Percentiles rank a stretch among this genome's conserved stretches.
These are phyloP conservation scores for Aureobasidium sp. DNA, from an alignment of 2,329 filamentous ascomycete genomes.

Conservation along the genomic window DNA sequence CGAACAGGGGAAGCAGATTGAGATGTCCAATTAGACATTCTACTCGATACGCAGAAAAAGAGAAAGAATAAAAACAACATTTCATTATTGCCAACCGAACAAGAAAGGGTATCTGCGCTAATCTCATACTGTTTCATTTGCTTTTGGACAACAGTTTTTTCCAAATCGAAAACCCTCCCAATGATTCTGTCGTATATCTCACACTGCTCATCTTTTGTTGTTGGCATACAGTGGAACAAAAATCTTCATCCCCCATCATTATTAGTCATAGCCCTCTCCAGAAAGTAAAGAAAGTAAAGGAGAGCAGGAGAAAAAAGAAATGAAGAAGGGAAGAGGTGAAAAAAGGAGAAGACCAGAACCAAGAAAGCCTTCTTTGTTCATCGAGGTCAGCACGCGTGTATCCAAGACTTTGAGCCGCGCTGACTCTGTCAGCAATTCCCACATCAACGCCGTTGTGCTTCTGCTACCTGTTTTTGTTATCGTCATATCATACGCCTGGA, in stretches of 20 bases:
- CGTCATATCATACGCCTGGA: not conserved
- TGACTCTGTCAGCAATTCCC: not conserved
- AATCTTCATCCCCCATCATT: not conserved
- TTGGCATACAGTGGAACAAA: not conserved
- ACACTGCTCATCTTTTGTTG: not conserved
- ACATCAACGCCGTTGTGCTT: not conserved
- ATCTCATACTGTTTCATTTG: not conserved
- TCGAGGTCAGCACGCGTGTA: not conserved
- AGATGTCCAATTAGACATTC: too few relatives aligned
- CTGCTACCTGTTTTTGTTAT: constrained; percentile 6
- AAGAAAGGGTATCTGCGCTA: constrained; percentile 10
- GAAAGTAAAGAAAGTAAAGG: not conserved
- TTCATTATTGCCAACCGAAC: not conserved
- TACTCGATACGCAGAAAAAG: not conserved
- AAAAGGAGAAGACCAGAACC: not conserved
- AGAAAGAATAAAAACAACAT: not conserved
- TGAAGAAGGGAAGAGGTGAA: not conserved
- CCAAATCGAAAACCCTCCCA: too few relatives aligned
- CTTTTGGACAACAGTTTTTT: not conserved
- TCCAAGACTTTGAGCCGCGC: not conserved
- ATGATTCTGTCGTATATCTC: not conserved
- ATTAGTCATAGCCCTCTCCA: not conserved
- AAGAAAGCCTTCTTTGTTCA: not conserved
- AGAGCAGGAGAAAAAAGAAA: not conserved
- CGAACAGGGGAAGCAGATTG: not conserved